Evolutionary conservation across 305 asterid species (phyloP).

Genomic region (Solanum hybrid): DNA sequence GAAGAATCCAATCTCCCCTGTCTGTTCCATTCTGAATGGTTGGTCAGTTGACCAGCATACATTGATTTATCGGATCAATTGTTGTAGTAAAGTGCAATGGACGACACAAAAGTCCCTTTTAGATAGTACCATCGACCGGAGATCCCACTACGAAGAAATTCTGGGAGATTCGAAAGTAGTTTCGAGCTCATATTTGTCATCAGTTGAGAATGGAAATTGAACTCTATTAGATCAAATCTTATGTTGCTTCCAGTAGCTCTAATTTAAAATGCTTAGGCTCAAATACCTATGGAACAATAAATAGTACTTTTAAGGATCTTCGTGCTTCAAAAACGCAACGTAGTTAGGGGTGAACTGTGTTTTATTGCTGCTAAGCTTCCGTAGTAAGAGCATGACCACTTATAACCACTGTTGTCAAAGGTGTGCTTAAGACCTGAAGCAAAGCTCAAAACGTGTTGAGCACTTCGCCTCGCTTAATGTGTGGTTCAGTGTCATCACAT

Average conservation of each 20-base stretch:
- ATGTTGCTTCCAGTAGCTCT: not conserved
- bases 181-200: not conserved
- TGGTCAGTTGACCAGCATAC: not conserved
- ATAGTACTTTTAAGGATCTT: not conserved
- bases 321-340: not conserved
- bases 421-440: not conserved
- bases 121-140: not conserved
- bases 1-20: not conserved
- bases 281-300: not conserved
- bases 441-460: not conserved
- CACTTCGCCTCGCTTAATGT: not conserved
- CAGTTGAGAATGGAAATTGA: not conserved
- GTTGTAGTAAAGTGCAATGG: not conserved
- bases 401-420: not conserved
- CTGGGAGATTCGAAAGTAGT: not conserved
- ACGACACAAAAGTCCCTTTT: not conserved
- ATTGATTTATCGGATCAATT: not conserved
- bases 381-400: not conserved
- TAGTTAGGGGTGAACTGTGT: not conserved
- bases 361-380: not conserved
- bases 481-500: not conserved
- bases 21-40: not conserved
- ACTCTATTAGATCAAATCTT: not conserved
- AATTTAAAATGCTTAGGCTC: not conserved
- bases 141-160: not conserved